phyloP scores from a whole-genome alignment of 345 rosid species.

The Orychophragmus violaceus region DNA sequence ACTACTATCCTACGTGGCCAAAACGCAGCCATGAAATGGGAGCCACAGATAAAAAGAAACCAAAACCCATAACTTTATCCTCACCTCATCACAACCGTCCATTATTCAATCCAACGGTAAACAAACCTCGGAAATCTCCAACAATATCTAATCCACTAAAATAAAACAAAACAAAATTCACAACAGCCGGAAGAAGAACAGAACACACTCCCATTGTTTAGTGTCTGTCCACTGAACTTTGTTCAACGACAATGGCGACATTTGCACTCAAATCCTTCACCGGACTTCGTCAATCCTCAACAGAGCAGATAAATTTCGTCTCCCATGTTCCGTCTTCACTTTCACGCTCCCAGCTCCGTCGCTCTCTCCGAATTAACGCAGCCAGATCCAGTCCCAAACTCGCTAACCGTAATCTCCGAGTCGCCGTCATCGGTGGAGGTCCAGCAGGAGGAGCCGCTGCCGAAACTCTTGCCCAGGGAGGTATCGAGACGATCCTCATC shows the following conservation, averaged over 20 bases:
- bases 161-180: not conserved
- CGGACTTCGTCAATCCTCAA: conserved; percentile 61
- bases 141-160: conserved; percentile 49
- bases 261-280: conserved; percentile 64
- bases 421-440: conserved; percentile 90
- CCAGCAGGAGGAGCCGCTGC: conserved; percentile 88
- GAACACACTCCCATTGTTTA: conserved; percentile 4
- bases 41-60: not conserved
- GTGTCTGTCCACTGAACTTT: not conserved
- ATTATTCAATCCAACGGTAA: conserved; percentile 42
- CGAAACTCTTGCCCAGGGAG: conserved; percentile 71
- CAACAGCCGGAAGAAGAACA: not conserved
- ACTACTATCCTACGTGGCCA: conserved; percentile 33
- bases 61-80: conserved; percentile 42
- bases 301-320: conserved; percentile 32
- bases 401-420: conserved; percentile 66
- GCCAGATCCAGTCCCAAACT: conserved; percentile 55
- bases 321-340: conserved; percentile 14
- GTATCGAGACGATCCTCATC: conserved; percentile 73
- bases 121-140: conserved; percentile 32
- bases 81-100: conserved; percentile 43
- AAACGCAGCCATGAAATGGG: conserved; percentile 21
- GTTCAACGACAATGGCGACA: conserved; percentile 39
- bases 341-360: conserved; percentile 15
- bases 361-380: conserved; percentile 34